Percentiles rank a stretch among this genome's conserved stretches.
These are phyloP conservation scores for Penicillium corylophilum DNA, from an alignment of 2,329 filamentous ascomycete species.

Conservation along the genomic window DNA sequence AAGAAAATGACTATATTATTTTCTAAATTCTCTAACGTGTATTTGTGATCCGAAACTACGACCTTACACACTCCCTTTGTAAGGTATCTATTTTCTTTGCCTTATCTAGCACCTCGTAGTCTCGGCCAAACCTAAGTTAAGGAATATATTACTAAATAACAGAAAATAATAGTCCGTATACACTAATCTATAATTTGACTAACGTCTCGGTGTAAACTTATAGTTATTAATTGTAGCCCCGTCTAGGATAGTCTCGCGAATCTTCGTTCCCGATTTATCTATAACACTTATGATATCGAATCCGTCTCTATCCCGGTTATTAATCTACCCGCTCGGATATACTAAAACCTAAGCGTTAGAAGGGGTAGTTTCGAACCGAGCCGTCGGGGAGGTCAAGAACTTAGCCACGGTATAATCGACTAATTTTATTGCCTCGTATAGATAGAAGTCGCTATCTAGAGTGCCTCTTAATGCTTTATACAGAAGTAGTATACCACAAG, in stretches of 20 bases:
- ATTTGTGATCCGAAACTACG: no score
- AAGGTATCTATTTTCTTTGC: no score
- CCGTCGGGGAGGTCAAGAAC: conserved; percentile 7
- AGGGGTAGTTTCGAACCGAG: conserved; percentile 2
- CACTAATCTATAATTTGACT: conserved; percentile 43
- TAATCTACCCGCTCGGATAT: not conserved
- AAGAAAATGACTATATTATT: no score
- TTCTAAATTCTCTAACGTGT: no score
- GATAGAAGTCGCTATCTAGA: not conserved
- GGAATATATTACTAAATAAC: conserved; percentile 44
- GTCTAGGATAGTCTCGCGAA: conserved; percentile 45
- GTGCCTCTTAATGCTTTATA: conserved; percentile 29
- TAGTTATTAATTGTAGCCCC: conserved; percentile 46
- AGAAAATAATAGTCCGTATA: conserved; percentile 47
- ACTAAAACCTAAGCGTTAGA: not conserved
- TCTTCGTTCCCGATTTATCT: no score
- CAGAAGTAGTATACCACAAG: conserved; percentile 43
- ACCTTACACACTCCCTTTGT: no score
- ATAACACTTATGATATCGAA: no score
- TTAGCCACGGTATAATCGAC: conserved; percentile 7
- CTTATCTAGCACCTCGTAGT: no score
- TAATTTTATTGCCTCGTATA: conserved; percentile 5
- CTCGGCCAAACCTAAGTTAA: no score
- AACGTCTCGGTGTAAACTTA: conserved; percentile 40
- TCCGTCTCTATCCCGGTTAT: not conserved